Evolutionary conservation across 2,329 filamentous ascomycete species (phyloP).

Genomic region (Colletotrichum melonis): DNA sequence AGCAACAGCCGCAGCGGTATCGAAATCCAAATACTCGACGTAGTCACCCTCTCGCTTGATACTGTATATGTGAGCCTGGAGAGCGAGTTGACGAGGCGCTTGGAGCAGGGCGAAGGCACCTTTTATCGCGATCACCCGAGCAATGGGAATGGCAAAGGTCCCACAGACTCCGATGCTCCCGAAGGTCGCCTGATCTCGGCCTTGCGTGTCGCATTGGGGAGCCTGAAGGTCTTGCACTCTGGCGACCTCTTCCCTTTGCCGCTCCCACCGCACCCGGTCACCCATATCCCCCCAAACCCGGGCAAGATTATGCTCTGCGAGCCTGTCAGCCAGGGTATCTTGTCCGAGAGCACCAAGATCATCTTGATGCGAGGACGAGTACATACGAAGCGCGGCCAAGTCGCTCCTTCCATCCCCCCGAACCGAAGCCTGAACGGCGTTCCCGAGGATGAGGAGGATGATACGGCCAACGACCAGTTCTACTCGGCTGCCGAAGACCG

Average conservation of each 20-base stretch:
- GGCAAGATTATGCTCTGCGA: conserved; percentile 94
- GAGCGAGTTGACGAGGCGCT: conserved; percentile 79
- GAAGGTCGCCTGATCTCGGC: conserved; percentile 63
- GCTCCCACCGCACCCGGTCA: conserved; percentile 85
- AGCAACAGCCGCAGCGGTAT: conserved; percentile 80
- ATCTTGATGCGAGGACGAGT: conserved; percentile 77
- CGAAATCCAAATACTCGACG: conserved; percentile 86
- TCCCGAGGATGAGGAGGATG: conserved; percentile 77
- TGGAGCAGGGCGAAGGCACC: conserved; percentile 85
- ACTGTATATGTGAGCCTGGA: conserved; percentile 90
- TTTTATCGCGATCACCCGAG: conserved; percentile 76
- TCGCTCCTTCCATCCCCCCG: conserved; percentile 56
- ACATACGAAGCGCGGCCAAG: conserved; percentile 64
- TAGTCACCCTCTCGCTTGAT: conserved; percentile 82
- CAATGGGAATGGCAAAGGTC: conserved; percentile 52
- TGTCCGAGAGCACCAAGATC: conserved; percentile 83
- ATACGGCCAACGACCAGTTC: conserved; percentile 90
- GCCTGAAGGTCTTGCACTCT: conserved; percentile 81
- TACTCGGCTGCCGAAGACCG: conserved; percentile 91
- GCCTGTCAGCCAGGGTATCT: conserved; percentile 87
- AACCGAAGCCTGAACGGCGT: conserved; percentile 69
- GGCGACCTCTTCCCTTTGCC: conserved; percentile 85
- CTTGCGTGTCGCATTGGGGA: conserved; percentile 79
- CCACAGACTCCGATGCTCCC: conserved; percentile 38
- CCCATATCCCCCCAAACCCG: conserved; percentile 84